phyloP scores from a whole-genome alignment of 805 yeast species.

The Myxozyma udenii region DNA sequence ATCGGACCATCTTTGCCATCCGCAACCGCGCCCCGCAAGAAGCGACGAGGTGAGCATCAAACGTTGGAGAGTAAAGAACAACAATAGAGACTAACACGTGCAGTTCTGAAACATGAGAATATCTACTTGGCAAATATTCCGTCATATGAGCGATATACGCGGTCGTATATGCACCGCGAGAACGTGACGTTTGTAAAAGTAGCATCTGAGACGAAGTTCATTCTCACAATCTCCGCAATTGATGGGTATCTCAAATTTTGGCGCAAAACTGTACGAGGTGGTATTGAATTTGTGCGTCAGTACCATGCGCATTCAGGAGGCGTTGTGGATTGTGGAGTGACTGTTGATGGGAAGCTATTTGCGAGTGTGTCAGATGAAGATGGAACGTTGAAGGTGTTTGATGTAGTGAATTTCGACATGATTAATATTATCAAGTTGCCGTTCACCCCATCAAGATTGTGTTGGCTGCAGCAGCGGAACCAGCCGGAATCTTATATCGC shows the following conservation, averaged over 20 bases:
- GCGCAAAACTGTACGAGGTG: constrained; percentile 28
- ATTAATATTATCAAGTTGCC: constrained; percentile 37
- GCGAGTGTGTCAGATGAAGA: constrained; percentile 32
- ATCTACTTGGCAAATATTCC: constrained; percentile 27
- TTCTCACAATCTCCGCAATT: constrained; percentile 35
- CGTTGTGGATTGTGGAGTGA: constrained; percentile 24
- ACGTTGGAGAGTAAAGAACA: too few relatives aligned
- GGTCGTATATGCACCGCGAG: constrained; percentile 33
- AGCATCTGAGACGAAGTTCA: constrained; percentile 26
- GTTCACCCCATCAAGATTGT: constrained; percentile 33
- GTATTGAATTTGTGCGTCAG: constrained; percentile 39
- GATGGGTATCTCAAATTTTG: constrained; percentile 43
- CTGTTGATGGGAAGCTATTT: constrained; percentile 33
- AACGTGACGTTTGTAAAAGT: constrained; percentile 19
- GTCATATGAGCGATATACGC: constrained; percentile 30
- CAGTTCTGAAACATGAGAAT: constrained; percentile 27
- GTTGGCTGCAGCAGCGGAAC: constrained; percentile 32
- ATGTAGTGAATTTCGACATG: constrained; percentile 41
- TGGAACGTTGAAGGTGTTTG: constrained; percentile 37
- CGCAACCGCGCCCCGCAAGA: constrained; percentile 2
- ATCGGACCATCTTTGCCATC: constrained; percentile 20
- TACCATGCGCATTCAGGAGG: constrained; percentile 32
- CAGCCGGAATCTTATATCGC: constrained; percentile 25
- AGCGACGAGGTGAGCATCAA: constrained; percentile 20
- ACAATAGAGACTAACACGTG: too few relatives aligned